Base-by-base conservation (phyloP, 352 stramenopile genomes). In the Phytophthora agathidicida region DNA sequence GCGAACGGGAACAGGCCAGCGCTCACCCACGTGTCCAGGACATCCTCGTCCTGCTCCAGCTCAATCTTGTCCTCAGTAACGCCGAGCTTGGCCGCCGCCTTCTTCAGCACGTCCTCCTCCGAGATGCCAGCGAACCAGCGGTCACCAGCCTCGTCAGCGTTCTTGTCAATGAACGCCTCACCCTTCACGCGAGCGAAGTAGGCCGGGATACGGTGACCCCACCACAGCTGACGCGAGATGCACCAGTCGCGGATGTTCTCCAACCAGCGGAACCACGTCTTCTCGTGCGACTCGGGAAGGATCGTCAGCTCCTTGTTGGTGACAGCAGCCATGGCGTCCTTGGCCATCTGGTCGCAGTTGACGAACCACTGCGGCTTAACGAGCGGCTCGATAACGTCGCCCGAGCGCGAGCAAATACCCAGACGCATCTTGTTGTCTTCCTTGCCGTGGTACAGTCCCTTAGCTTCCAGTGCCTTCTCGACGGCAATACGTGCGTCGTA, bases 11-110 rank as follows among this genome's bases (percentile, higher is more conserved):
- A 99, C n/a, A 99, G 74, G 58, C 96, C 90, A 7, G 89, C 96
- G 54, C 89, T 99, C 61, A 99, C 99, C 97, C 97, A 99, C 35
- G 98, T 99, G 75, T 99, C 98, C 1, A 99, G 82, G 22, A 99
- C 98, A 71, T 99, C 98, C 53, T 99, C 95, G 54, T 99, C 98
- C 77, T 99, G 97, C 56, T 97, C 87, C 4, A 99, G 76, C 9
- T 81, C 63, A 28, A 98, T 81, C 36, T 84, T 47, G 19, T 83
- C 78, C 33, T 81, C 65, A 0, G 60, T 60, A 5, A 92, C 73
- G 16, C 77, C 68, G 14, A 93, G 80, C 60, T 90, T 89, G 7
- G 45, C 60, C 0, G 87, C 76, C 0, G 91, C 96, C 76, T 98
- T 98, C 17, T 75, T 53, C 14, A 83, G 70, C 1, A 96, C 96